Base-by-base conservation (phyloP, 768 basidiomycete genomes). In the Tulasnella sp. region DNA sequence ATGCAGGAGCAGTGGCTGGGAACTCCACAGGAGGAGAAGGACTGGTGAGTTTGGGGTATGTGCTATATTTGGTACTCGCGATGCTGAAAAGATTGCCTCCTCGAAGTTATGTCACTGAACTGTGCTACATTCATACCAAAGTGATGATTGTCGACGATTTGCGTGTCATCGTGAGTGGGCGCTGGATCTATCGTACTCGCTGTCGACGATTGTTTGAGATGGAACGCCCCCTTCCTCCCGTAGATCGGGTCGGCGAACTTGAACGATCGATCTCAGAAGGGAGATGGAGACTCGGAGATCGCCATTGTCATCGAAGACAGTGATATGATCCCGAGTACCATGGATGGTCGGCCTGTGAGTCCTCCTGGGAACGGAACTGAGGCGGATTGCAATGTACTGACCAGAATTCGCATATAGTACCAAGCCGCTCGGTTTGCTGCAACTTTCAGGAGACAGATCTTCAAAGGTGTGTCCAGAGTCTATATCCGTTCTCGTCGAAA, bases 261-360 rank as follows among this genome's bases (percentile, higher is more conserved):
- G 64, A 93, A 94, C 62, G 91, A 93, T 67, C 83, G 90, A 13
- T 85, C 83, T 56, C 88, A 90, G 71, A 85, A 79, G 78, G 94
- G 94, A 24, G 86, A 95, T 64, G 91, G 90, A 32, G 92, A 95
- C 71, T 95, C 91, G 1, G 96, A 98, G 73, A 95, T 97, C 64
- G 89, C 88, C 5, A 72, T 96, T 7, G 83, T 97, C 19, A 85
- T 96, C 29, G 94, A 98, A 71, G 95, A 99, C 66, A 73, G 77
- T 0, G 89, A 95, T 51, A 75, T 81, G 73, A 75, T 99, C 42
- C 75, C 78, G 26, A 79, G 83, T 3, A 77, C 69, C 15, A 95
- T 96, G 92, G 75, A 91, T 65, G 90, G 92, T 1, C 69, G 79
- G 64, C 77, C 78, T 9, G 70, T 69, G 42, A 42, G 70, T 51